Evolutionary conservation across 1,284 basidiomycete species (phyloP).

Genomic region (Pulveroboletus ridleyi): DNA sequence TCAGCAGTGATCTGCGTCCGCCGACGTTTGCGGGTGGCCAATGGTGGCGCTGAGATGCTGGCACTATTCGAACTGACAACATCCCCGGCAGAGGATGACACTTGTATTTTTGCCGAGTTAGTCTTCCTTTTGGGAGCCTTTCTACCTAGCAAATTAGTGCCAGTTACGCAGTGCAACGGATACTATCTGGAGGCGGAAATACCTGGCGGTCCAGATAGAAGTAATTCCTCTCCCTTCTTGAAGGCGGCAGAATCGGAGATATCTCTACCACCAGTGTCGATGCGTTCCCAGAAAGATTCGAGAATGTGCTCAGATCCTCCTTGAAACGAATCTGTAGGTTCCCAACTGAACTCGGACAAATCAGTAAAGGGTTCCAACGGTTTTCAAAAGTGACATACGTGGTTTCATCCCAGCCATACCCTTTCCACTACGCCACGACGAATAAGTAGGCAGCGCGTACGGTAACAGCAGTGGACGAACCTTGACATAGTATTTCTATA

Average conservation of each 20-base stretch:
- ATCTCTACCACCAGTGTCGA: slow-evolving; percentile 57
- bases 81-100: slow-evolving; percentile 13
- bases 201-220: slow-evolving; percentile 65
- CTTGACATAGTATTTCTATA: slow-evolving; percentile 68
- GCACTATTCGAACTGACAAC: slow-evolving; percentile 16
- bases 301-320: slow-evolving; percentile 62
- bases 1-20: slow-evolving; percentile 16
- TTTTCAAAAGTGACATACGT: slow-evolving; percentile 56
- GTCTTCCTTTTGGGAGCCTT: slow-evolving; percentile 33
- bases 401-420: slow-evolving; percentile 62
- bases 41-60: slow-evolving; percentile 29
- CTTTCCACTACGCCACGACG: slow-evolving; percentile 64
- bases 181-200: slow-evolving; percentile 21
- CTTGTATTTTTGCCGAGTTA: slow-evolving; percentile 14
- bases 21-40: slow-evolving; percentile 34
- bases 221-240: slow-evolving; percentile 58
- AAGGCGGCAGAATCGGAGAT: slow-evolving; percentile 53
- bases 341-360: slow-evolving; percentile 56
- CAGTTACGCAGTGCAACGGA: slow-evolving; percentile 9
- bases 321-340: slow-evolving; percentile 66
- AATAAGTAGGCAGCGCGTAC: slow-evolving; percentile 10
- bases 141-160: slow-evolving; percentile 21
- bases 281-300: slow-evolving; percentile 64
- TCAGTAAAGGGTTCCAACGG: slow-evolving; percentile 14
- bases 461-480: slow-evolving; percentile 43